Evolutionary conservation across 495 filamentous ascomycete genomes (phyloP), one percentile per base, ranked within the genome.

Genomic region (Neurospora sp.): DNA sequence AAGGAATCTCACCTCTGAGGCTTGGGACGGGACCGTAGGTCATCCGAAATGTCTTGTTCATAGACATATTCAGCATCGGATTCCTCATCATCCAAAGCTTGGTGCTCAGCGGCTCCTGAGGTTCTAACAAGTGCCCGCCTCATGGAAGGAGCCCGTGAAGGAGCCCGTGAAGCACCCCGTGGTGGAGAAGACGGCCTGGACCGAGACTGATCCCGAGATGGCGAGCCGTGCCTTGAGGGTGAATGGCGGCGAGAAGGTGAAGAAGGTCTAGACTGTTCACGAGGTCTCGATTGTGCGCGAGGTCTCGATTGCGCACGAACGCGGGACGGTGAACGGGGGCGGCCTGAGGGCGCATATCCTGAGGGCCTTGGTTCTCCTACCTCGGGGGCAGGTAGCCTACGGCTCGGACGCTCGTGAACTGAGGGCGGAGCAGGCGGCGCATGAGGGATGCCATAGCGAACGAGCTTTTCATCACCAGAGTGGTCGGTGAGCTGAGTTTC

Each of bases 401-500:
- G 70, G 61, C 72, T 79, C 16, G 76, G 39, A 14, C 78, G 79
- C 45, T 81, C 78, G 20, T 77, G 76, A 48, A 78, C 65, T 27
- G 76, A 74, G 10, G 68, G 37, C 44, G 76, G 70, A 6, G 71
- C 20, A 6, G 53, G 41, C 16, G 77, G 72, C 10, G 71, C 72
- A 37, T 75, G 71, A n/a, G 76, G 74, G 35, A 73, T 71, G n/a
- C 70, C 75, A 37, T 69, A 40, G 18, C 70, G 73, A 4, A 70
- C 71, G 4, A 74, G 73, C 65, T 76, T 77, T 37, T 82, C 80
- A 16, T 84, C 83, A 27, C 79, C 76, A 18, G 80, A 82, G 65
- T 79, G 82, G 27, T 74, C 71, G 31, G 83, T 80, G 20, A 79
- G 79, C 20, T 80, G 80, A 35, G 79, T 80, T 39, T 84, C 83